Evolutionary conservation across 805 yeast genomes (phyloP).

Genomic region (Yarrowia keelungensis): DNA sequence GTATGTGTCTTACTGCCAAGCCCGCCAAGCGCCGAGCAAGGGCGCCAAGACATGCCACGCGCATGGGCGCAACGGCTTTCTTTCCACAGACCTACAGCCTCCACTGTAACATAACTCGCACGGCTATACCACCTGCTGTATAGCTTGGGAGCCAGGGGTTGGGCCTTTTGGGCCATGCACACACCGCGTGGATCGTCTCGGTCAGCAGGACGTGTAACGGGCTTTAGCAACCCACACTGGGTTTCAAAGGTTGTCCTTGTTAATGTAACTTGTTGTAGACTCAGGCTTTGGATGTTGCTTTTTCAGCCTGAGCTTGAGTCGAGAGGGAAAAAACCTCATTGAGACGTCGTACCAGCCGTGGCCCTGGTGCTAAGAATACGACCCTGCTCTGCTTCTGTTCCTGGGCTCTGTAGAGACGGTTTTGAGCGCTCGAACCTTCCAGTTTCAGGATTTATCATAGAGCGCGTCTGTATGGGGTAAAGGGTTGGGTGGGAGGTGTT

Average conservation of each 20-base stretch:
- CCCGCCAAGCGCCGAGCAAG: background rate
- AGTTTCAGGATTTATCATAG: background rate
- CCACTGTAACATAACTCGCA: slow-evolving; percentile 6
- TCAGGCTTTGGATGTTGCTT: background rate
- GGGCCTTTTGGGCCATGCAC: background rate
- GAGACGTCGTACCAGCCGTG: slow-evolving; percentile 23
- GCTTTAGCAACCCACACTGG: slow-evolving; percentile 6
- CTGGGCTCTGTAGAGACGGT: background rate
- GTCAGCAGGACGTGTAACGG: slow-evolving; percentile 3
- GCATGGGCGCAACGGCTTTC: slow-evolving; percentile 6
- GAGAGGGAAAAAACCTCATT: background rate
- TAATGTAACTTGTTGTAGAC: background rate
- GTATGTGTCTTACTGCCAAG: background rate
- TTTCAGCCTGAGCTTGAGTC: background rate
- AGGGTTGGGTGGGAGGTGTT: too few relatives aligned
- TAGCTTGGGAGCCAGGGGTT: background rate
- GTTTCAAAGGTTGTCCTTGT: background rate
- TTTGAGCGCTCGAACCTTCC: slow-evolving; percentile 1
- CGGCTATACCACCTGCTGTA: background rate
- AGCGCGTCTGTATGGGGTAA: background rate
- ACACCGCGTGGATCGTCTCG: slow-evolving; percentile 2
- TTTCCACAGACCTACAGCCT: background rate
- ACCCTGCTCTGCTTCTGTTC: background rate
- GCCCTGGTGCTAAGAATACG: background rate
- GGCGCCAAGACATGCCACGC: background rate